Base-by-base conservation (phyloP, 1,284 basidiomycete species). In the Ustilago nuda region DNA sequence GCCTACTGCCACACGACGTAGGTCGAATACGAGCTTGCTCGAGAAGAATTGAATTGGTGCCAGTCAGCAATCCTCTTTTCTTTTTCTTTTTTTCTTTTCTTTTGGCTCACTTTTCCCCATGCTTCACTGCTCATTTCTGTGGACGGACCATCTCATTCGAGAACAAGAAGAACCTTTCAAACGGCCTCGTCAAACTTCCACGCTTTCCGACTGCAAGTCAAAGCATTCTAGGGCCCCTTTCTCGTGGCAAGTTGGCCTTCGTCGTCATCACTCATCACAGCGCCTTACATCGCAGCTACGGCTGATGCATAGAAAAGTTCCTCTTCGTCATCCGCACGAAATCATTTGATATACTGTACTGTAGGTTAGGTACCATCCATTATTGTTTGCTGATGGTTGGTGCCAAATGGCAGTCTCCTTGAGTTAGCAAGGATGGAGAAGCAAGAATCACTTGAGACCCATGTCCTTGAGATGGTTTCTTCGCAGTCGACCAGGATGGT, bases 401-500 rank as follows among this genome's bases (percentile, higher is more conserved):
- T 15, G 39, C 13, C 13, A 41, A 15, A 15, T 15, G 43, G 17
- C 7, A 19, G 5, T 32, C 30, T 54, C 52, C 52, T 54, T 27
- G 23, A 27, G 23, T 27, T 27, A 27, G 23, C 23, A 27, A 27
- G 23, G 23, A 19, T 30, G 41, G 3, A 17, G 41, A 45, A 45
- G 27, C 5, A 50, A 50, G 15, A 11, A 27, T 61, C 56, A 75
- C 57, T 75, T 75, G 61, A 76, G 63, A 32, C 69, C 74, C 62
- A 72, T 54, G 13, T 61, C 66, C 32, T 48, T 61, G 27, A 72
- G 19, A 4, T 41, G 55, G 39, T 76, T 66, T 53, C 65, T 41
- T 37, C 46, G 58, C 33, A 70, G 56, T 12, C 78, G 54, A 8
- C 78, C 78, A 2, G 78, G 74, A 56, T 79, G 78, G 27, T 79